Evolutionary conservation across 2,329 filamentous ascomycete genomes (phyloP), one percentile per base, ranked within the genome.

Genomic region (Sphaceloma murrayae): DNA sequence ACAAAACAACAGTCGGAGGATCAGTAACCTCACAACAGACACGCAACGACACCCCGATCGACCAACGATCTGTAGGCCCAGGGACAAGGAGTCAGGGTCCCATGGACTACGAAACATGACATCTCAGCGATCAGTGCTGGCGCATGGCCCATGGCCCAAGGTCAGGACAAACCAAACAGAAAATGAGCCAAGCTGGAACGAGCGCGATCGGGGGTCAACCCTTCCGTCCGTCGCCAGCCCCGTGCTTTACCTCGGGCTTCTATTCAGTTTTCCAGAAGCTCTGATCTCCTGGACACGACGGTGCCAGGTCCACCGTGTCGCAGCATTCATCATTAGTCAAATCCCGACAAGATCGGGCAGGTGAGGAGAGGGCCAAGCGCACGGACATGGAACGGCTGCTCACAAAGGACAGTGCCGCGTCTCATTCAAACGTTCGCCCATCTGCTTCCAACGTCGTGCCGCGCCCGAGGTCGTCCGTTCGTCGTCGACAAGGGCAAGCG

Each of bases 201-300:
- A 27, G 7, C 24, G 24, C 24, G 24, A 11, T 27, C n/a, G 21
- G 13, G 36, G 30, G 36, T 40, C 36, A 29, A 40, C 36, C 36
- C 36, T 40, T 40, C 30, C 13, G 36, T 30, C 36, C 36, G 24
- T 36, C 33, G 11, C 36, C 36, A 40, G 36, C 36, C 36, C 24
- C 30, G 36, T 40, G 16, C 24, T 19, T 27, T 40, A n/a, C 36
- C 36, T 40, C 24, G 36, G 36, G 19, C 36, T 40, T 40, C 36
- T 22, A 40, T 40, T 40, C 36, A 16, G 30, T 40, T 26, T 40
- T 40, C 36, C 36, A 40, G 36, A 40, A 40, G 13, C 16, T 40
- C 16, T 40, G 19, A 13, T 27, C 21, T 26, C 36, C 36, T 17
- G 36, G 22, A 13, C 34, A 22, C 19, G 10, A 24, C 13, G 10